These are phyloP conservation scores for Plasmodium coatneyi DNA, from an alignment of 169 alveolate species.

Conservation along the genomic window DNA sequence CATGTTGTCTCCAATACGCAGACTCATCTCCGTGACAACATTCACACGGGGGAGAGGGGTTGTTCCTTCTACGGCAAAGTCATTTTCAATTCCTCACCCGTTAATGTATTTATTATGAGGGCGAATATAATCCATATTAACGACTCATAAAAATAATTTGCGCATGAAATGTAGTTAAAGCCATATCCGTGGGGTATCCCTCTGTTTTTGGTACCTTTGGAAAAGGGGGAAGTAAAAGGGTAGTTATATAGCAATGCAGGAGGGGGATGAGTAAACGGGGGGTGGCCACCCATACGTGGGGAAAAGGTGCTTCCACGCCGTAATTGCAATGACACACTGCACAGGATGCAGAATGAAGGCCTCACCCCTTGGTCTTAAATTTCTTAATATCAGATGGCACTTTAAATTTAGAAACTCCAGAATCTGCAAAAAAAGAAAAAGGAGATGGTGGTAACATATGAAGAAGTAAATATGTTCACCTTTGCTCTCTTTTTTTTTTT, in stretches of 20 bases:
- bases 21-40: background rate
- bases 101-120: conserved; percentile 85
- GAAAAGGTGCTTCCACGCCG: background rate
- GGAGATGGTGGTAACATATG: background rate
- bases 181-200: conserved; percentile 97
- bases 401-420: conserved; percentile 94
- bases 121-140: conserved; percentile 95
- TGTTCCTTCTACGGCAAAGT: background rate
- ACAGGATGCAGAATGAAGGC: background rate
- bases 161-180: conserved; percentile 95
- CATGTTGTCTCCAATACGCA: background rate
- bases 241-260: background rate
- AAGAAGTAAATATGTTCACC: background rate
- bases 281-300: background rate
- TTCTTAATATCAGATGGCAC: conserved; percentile 95
- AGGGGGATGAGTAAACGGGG: background rate
- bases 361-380: conserved; percentile 90
- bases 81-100: conserved; percentile 74
- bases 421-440: conserved; percentile 28
- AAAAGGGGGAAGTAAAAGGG: background rate
- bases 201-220: conserved; percentile 92
- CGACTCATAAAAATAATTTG: conserved; percentile 98
- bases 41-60: background rate
- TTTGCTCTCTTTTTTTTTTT: background rate
- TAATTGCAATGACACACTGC: background rate